Evolutionary conservation across 768 basidiomycete species (phyloP).

Genomic region (Amanita thiersii): DNA sequence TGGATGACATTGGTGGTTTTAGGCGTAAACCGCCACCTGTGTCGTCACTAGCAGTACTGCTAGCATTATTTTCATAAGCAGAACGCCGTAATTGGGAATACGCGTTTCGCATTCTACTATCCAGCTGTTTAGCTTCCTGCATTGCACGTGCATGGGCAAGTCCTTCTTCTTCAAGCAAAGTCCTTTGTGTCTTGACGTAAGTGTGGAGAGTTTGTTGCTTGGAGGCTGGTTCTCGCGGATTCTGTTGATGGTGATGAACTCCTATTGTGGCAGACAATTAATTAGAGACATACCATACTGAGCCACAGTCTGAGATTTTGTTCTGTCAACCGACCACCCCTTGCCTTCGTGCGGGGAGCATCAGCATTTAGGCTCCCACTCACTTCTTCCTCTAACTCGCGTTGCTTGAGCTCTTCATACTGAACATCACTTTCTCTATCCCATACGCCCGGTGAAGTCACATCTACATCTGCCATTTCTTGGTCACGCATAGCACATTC

Average conservation of each 20-base stretch:
- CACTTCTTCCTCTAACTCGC: conserved; percentile 65
- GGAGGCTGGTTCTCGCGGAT: conserved; percentile 82
- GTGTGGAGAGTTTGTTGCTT: conserved; percentile 73
- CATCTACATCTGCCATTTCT: conserved; percentile 95
- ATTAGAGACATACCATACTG: conserved; percentile 48
- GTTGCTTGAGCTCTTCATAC: conserved; percentile 67
- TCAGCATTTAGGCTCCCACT: conserved; percentile 44
- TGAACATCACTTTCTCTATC: conserved; percentile 80
- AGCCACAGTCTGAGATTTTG: conserved; percentile 78
- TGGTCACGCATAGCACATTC: conserved; percentile 99
- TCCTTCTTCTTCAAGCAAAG: conserved; percentile 76
- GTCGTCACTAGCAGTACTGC: conserved; percentile 44
- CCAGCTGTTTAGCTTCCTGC: conserved; percentile 70
- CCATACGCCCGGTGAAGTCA: conserved; percentile 82
- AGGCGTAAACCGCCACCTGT: conserved; percentile 62
- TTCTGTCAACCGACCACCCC: conserved; percentile 65
- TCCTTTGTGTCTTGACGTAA: conserved; percentile 78
- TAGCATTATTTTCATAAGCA: conserved; percentile 57
- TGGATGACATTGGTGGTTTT: conserved; percentile 47
- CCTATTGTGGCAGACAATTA: conserved; percentile 2
- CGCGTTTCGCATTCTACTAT: conserved; percentile 71
- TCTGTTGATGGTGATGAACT: conserved; percentile 39
- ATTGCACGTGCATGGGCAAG: conserved; percentile 69
- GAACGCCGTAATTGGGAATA: conserved; percentile 77
- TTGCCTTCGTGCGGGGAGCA: conserved; percentile 50